These are phyloP conservation scores for Ceriops decandra DNA, from an alignment of 345 rosid genomes.

Conservation along the genomic window DNA sequence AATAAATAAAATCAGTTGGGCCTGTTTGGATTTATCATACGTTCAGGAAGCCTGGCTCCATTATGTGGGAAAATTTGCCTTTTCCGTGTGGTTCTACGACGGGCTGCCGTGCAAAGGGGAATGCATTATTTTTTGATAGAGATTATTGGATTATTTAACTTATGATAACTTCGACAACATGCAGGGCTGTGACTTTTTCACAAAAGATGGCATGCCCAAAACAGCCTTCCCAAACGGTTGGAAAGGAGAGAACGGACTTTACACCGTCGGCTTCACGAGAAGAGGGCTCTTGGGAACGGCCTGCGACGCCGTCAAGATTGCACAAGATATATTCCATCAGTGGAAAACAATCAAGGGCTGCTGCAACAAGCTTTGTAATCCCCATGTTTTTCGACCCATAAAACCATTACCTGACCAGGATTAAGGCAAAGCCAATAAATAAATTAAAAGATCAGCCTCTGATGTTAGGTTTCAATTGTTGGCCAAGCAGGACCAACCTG, in stretches of 20 bases:
- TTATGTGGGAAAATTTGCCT: background rate
- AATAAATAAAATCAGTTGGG: constrained; percentile 22
- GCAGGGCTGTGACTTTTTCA: constrained; percentile 63
- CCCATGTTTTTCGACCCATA: constrained; percentile 41
- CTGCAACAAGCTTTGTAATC: constrained; percentile 25
- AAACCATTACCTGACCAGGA: background rate
- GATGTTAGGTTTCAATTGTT: constrained; percentile 10
- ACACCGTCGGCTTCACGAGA: constrained; percentile 82
- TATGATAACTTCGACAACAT: background rate
- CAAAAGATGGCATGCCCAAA: constrained; percentile 77
- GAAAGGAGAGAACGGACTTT: constrained; percentile 74
- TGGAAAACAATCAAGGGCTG: constrained; percentile 40
- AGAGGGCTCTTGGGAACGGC: constrained; percentile 79
- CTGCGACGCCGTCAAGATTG: constrained; percentile 65
- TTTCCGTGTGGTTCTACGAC: background rate
- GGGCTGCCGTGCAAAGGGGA: constrained; percentile 10
- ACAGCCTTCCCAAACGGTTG: constrained; percentile 76
- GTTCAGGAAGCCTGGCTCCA: background rate
- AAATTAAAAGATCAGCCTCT: too few species aligned
- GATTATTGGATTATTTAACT: too few species aligned
- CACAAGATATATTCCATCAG: constrained; percentile 53
- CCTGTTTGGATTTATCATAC: constrained; percentile 20
- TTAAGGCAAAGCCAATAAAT: too few species aligned
- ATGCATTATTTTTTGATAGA: too few species aligned
- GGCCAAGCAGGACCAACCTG: background rate